A percentile compares a stretch with the other conserved stretches of the same genome.
Evolutionary conservation across 2,329 filamentous ascomycete species (phyloP).

Genomic region (Tetracladium maxilliforme): DNA sequence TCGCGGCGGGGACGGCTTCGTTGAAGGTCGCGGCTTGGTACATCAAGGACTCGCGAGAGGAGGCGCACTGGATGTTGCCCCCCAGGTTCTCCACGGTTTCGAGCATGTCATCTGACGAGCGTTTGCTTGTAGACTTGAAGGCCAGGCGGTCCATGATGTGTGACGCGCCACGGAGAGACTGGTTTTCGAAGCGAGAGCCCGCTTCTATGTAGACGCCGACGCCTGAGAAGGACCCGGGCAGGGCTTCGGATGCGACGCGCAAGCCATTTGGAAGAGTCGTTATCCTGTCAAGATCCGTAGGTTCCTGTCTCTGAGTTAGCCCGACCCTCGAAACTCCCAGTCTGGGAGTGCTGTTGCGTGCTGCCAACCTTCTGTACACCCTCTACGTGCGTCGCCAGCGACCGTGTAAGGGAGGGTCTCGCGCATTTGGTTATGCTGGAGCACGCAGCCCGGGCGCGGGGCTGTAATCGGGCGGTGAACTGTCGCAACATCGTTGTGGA

Average conservation of each 20-base stretch:
- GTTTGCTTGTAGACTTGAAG: slow-evolving; percentile 72
- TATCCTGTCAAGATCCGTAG: slow-evolving; percentile 73
- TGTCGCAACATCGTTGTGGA: too few relatives aligned
- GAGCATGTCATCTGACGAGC: slow-evolving; percentile 70
- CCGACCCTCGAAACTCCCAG: not conserved
- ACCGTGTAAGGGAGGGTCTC: too few relatives aligned
- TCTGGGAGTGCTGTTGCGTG: slow-evolving; percentile 1
- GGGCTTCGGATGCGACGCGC: slow-evolving; percentile 84
- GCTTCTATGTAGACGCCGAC: slow-evolving; percentile 94
- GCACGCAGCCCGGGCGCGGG: too few relatives aligned
- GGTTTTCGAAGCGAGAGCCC: slow-evolving; percentile 85
- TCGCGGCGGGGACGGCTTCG: slow-evolving; percentile 67
- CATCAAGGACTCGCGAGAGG: slow-evolving; percentile 91
- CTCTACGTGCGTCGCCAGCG: slow-evolving; percentile 14
- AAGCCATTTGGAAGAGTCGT: slow-evolving; percentile 86
- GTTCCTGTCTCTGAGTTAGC: slow-evolving; percentile 41
- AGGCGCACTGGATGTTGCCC: slow-evolving; percentile 94
- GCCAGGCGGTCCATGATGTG: slow-evolving; percentile 93
- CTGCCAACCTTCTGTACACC: slow-evolving; percentile 15
- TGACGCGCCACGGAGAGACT: slow-evolving; percentile 72
- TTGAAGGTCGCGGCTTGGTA: slow-evolving; percentile 99
- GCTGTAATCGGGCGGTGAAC: too few relatives aligned
- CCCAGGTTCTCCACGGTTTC: slow-evolving; percentile 78
- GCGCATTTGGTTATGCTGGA: too few relatives aligned
- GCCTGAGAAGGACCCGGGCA: slow-evolving; percentile 87